Evolutionary conservation across 2,329 filamentous ascomycete genomes (phyloP).

Genomic region (Pseudogymnoascus sp.): DNA sequence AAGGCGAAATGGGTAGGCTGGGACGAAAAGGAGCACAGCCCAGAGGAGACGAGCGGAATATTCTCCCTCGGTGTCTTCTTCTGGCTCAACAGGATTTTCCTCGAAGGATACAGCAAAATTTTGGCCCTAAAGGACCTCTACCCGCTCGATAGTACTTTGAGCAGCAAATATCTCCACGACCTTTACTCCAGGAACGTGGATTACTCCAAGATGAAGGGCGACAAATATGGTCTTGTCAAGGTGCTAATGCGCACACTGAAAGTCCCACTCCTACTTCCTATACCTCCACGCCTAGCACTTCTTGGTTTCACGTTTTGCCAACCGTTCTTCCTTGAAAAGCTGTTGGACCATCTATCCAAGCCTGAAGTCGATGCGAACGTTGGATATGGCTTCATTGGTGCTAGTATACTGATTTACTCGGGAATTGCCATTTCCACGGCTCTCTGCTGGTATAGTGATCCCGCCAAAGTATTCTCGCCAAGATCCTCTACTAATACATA

Average conservation of each 20-base stretch:
- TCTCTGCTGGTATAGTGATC: slow-evolving; percentile 11
- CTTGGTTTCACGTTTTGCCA: slow-evolving; percentile 38
- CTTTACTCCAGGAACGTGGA: slow-evolving; percentile 12
- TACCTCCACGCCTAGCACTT: slow-evolving; percentile 31
- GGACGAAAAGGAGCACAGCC: slow-evolving; percentile 25
- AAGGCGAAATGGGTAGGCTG: slow-evolving; percentile 24
- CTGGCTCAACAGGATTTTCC: slow-evolving; percentile 29
- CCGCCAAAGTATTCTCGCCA: neutral
- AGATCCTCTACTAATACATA: slow-evolving; percentile 12
- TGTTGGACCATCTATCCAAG: slow-evolving; percentile 26
- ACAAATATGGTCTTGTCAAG: slow-evolving; percentile 18
- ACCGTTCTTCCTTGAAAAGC: slow-evolving; percentile 36
- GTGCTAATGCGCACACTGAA: slow-evolving; percentile 22
- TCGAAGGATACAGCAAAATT: slow-evolving; percentile 22
- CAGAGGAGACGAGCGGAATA: slow-evolving; percentile 26
- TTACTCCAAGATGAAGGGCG: slow-evolving; percentile 11
- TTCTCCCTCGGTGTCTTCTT: slow-evolving; percentile 26
- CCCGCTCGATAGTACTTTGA: slow-evolving; percentile 20
- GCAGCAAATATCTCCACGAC: slow-evolving; percentile 17
- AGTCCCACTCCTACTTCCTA: slow-evolving; percentile 21
- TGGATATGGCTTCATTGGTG: slow-evolving; percentile 35
- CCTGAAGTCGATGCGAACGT: slow-evolving; percentile 19
- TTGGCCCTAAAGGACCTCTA: slow-evolving; percentile 24
- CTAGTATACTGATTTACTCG: slow-evolving; percentile 33
- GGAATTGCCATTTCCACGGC: slow-evolving; percentile 33